Evolutionary conservation across 805 yeast species (phyloP), one percentile per base, ranked within the genome.

Genomic region (Yamadazyma scolyti): DNA sequence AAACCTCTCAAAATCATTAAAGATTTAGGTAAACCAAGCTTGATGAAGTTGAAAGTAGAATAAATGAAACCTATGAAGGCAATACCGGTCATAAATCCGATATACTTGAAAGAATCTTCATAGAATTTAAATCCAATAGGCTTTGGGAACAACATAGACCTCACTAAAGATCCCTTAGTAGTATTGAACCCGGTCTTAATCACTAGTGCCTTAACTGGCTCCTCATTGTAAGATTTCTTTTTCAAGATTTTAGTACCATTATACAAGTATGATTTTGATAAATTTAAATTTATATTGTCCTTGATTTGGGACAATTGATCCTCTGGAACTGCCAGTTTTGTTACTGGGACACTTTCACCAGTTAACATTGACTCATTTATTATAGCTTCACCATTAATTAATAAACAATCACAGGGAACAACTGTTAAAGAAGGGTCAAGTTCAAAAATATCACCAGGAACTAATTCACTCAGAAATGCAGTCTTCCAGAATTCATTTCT

Each of bases 351-450:
- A 31, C 96, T 87, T 55, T 93, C 99, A 23, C 99, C 99, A 0
- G 99, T 93, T 13, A 93, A 69, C 96, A 93, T 93, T 5, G 97
- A 84, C 53, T 93, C 99, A 55, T 93, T 93, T n/a, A 93, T 83
- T 33, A 93, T 88, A 52, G 95, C 85, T 52, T 89, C 97, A 30
- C 99, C 98, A 20, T 88, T 76, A 12, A 90, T 60, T 29, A 93
- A 65, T 9, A 93, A 56, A 1, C 95, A 82, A 56, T 93, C 99
- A 52, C 96, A 88, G 0, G 99, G 98, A 28, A 90, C 69, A 1
- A 72, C 48, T 3, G 65, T 47, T 34, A 93, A 61, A 0, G 83
- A 73, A 0, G 97, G 95, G 48, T 89, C 97, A 20, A 93, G 77
- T 60, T 93, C 98, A 51, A 81, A 88, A 1, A 93, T 75, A 55